These are phyloP conservation scores for Puya raimondii DNA, from an alignment of 176 grass and related monocot genomes.

Conservation along the genomic window DNA sequence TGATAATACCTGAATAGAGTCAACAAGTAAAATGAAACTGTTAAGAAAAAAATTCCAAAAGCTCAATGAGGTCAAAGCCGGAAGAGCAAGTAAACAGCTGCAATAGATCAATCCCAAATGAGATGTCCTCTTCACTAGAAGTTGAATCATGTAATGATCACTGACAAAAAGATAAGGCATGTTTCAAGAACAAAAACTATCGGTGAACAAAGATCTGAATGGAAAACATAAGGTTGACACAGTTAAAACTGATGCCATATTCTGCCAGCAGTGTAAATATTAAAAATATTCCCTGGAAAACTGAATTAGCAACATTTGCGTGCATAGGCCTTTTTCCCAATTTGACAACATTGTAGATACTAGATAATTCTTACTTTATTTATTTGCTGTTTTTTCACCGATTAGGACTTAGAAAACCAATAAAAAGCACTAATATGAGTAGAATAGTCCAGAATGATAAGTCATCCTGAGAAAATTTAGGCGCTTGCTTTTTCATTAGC, in stretches of 20 bases:
- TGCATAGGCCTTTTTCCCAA: no score
- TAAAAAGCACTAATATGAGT: no score
- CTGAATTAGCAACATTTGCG: no score
- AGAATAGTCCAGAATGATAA: no score
- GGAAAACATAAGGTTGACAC: not conserved
- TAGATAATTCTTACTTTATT: no score
- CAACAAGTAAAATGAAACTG: conserved; percentile 3
- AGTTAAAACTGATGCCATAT: not conserved
- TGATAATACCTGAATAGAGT: conserved; percentile 65
- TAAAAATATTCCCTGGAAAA: no score
- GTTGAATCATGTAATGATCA: not conserved
- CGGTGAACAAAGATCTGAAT: not conserved
- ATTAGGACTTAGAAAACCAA: no score
- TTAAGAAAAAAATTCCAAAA: not conserved
- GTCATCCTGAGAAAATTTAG: no score
- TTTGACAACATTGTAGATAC: no score
- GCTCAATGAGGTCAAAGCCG: not conserved
- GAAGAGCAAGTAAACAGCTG: not conserved
- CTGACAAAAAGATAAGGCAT: not conserved
- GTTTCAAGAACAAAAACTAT: not conserved
- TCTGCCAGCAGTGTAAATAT: not conserved
- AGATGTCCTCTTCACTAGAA: not conserved
- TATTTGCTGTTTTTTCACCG: no score
- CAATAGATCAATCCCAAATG: not conserved
- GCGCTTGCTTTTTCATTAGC: no score